Percentiles rank a stretch among this genome's conserved stretches.
Conservation (phyloP, 1,284 basidiomycete genomes). For the Inonotus hispidus region DNA sequence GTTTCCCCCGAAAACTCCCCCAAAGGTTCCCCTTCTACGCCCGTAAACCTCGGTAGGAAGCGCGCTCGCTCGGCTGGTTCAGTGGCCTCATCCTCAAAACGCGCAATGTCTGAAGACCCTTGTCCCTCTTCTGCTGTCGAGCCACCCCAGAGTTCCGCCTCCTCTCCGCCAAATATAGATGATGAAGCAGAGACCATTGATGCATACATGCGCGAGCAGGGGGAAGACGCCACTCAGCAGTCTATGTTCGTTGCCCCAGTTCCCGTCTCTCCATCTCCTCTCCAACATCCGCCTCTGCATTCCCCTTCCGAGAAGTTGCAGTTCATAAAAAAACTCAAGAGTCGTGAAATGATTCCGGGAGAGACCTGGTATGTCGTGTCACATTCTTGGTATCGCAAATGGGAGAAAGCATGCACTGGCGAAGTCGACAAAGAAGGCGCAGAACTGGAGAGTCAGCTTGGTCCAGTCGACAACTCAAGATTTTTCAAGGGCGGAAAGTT, state of each 20-base stretch:
- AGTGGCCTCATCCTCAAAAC: conserved; percentile 58
- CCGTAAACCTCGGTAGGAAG: conserved; percentile 38
- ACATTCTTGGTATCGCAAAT: conserved; percentile 66
- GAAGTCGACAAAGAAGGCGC: conserved; percentile 60
- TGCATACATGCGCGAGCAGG: conserved; percentile 68
- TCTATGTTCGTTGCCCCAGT: conserved; percentile 23
- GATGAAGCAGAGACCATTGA: conserved; percentile 47
- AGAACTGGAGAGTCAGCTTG: conserved; percentile 55
- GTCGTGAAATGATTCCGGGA: conserved; percentile 49
- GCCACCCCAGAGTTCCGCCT: conserved; percentile 1
- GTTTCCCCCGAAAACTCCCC: conserved; percentile 20
- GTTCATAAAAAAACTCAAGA: conserved; percentile 43
- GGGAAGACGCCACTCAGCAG: conserved; percentile 34
- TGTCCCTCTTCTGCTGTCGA: conserved; percentile 21
- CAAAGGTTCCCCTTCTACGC: conserved; percentile 16
- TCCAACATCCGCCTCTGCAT: conserved; percentile 18
- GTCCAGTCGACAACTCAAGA: conserved; percentile 68
- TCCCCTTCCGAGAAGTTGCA: conserved; percentile 42
- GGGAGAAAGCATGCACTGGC: conserved; percentile 66
- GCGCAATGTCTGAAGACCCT: conserved; percentile 58
- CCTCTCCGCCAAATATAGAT: conserved; percentile 33
- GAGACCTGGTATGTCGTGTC: conserved; percentile 79
- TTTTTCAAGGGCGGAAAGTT: conserved; percentile 55
- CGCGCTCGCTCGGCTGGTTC: conserved; percentile 46
- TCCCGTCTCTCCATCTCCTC: conserved; percentile 19